Percentiles rank a stretch among this genome's conserved stretches.
These are phyloP conservation scores for Conticribra weissflogii DNA, from an alignment of 108 stramenopile species.

Conservation along the genomic window DNA sequence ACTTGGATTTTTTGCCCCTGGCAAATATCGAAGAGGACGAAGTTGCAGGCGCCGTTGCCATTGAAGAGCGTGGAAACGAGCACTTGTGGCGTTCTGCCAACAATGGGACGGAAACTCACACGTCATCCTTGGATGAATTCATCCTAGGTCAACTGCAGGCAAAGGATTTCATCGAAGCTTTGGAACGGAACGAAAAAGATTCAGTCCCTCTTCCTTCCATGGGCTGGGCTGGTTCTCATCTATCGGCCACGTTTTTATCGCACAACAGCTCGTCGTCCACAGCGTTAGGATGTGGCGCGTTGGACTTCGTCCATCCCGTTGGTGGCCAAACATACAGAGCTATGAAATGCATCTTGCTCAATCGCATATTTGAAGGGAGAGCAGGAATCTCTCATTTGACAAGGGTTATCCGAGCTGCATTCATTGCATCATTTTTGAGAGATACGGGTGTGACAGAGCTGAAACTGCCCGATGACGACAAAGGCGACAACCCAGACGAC, in stretches of 20 bases:
- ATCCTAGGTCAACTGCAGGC: constrained; percentile 73
- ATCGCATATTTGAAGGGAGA: constrained; percentile 68
- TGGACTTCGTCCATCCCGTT: constrained; percentile 81
- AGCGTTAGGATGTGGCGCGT: constrained; percentile 82
- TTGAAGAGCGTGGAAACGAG: constrained; percentile 85
- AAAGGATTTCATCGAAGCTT: constrained; percentile 65
- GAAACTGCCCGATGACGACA: constrained; percentile 44
- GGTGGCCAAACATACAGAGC: constrained; percentile 82
- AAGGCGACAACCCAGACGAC: constrained; percentile 8
- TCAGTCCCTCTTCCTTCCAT: constrained; percentile 69
- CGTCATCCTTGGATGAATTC: constrained; percentile 82
- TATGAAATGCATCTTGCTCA: constrained; percentile 68
- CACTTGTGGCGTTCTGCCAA: constrained; percentile 83
- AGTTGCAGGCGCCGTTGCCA: constrained; percentile 57
- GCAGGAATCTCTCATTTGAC: constrained; percentile 79
- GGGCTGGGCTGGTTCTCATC: constrained; percentile 85
- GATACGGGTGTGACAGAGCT: constrained; percentile 69
- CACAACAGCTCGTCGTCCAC: constrained; percentile 81
- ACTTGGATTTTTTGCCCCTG: constrained; percentile 83
- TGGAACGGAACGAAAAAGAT: constrained; percentile 77
- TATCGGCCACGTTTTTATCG: constrained; percentile 75
- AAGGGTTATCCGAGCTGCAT: constrained; percentile 77
- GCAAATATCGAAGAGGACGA: constrained; percentile 85
- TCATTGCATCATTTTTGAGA: constrained; percentile 75
- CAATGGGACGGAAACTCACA: constrained; percentile 90